phyloP scores from a whole-genome alignment of 768 basidiomycete genomes.

The Plicaturopsis crispa region DNA sequence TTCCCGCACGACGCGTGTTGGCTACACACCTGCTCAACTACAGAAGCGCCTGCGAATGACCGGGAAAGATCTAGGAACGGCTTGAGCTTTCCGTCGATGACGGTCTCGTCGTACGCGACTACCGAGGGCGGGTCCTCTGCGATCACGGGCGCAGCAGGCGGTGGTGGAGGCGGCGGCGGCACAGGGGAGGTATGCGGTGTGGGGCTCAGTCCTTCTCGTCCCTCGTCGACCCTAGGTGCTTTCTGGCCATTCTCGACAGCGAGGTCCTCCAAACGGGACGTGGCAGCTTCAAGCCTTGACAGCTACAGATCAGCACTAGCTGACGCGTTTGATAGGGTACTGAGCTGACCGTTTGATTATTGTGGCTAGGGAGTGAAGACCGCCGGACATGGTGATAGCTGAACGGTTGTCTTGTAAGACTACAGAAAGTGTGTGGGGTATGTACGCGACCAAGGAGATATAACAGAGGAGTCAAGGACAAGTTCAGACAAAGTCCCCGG shows the following conservation, averaged over 20 bases:
- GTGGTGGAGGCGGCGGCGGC: conserved; percentile 26
- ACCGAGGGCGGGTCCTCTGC: conserved; percentile 50
- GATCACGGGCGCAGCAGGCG: conserved; percentile 24
- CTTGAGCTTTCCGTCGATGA: conserved; percentile 68
- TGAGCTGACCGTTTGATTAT: conserved; percentile 74
- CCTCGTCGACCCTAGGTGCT: conserved; percentile 9
- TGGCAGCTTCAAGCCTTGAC: conserved; percentile 83
- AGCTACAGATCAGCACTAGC: conserved; percentile 3
- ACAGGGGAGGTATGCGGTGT: conserved; percentile 5
- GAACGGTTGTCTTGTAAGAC: no score
- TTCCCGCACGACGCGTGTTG: no score
- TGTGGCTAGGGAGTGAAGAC: conserved; percentile 70
- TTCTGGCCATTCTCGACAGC: conserved; percentile 38
- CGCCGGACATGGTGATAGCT: conserved; percentile 37
- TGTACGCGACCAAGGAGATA: no score
- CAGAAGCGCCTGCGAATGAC: conserved; percentile 56
- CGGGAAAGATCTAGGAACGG: conserved; percentile 69
- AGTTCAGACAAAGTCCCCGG: no score
- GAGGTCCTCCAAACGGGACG: conserved; percentile 89
- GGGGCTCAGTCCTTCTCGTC: not conserved
- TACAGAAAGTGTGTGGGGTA: no score
- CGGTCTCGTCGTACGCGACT: conserved; percentile 61
- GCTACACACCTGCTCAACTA: conserved; percentile 69
- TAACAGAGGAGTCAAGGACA: no score
- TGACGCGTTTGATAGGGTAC: not conserved